Evolutionary conservation across 768 basidiomycete species (phyloP).

Genomic region (Pisolithus orientalis): DNA sequence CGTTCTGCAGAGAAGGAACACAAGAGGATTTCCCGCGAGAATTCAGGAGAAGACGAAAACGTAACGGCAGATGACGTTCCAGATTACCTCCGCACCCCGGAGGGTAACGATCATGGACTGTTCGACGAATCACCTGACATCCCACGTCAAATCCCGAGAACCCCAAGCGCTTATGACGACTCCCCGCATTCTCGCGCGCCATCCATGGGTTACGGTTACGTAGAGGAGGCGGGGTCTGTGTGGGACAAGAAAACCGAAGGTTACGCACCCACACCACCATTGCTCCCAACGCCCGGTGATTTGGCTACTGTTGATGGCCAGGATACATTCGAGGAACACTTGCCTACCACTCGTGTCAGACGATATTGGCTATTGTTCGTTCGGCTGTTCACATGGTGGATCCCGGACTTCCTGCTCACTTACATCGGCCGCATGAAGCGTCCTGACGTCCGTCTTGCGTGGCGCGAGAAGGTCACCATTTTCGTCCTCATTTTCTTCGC

Average conservation of each 20-base stretch:
- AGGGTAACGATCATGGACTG: constrained; percentile 26
- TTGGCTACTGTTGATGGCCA: constrained; percentile 38
- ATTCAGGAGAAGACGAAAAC: constrained; percentile 43
- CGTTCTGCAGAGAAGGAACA: constrained; percentile 46
- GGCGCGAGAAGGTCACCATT: constrained; percentile 66
- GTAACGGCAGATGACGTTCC: constrained; percentile 32
- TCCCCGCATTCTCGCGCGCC: constrained; percentile 17
- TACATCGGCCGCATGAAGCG: constrained; percentile 60
- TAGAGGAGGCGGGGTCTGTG: constrained; percentile 33
- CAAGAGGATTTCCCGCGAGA: constrained; percentile 34
- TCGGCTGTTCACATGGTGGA: constrained; percentile 47
- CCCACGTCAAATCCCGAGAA: constrained; percentile 24
- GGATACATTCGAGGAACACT: constrained; percentile 43
- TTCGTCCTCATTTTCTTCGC: constrained; percentile 49
- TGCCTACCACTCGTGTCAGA: constrained; percentile 49
- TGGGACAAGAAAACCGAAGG: constrained; percentile 39
- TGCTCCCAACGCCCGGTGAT: constrained; percentile 30
- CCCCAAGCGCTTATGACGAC: constrained; percentile 19
- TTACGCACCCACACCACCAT: constrained; percentile 24
- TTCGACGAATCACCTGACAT: constrained; percentile 25
- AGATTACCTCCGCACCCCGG: constrained; percentile 32
- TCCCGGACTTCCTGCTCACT: constrained; percentile 45
- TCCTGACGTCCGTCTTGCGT: constrained; percentile 59
- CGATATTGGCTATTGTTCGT: constrained; percentile 56
- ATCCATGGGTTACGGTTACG: constrained; percentile 22